phyloP scores from a whole-genome alignment of 257 asterid species.

The Jacaranda mimosifolia region DNA sequence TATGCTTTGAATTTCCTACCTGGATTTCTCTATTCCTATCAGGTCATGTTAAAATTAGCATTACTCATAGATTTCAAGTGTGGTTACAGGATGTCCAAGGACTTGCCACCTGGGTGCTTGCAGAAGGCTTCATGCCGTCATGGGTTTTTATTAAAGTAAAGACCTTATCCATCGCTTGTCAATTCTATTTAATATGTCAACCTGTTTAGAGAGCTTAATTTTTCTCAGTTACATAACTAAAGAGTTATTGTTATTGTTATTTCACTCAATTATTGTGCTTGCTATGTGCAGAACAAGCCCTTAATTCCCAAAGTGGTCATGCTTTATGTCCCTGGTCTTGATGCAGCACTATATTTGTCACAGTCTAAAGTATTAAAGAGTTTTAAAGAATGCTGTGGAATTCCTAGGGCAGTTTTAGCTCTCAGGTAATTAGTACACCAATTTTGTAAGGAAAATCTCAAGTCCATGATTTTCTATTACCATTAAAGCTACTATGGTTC shows the following conservation, averaged over 20 bases:
- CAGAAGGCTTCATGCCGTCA: conserved; percentile 95
- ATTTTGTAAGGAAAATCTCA: not conserved
- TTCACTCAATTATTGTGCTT: conserved; percentile 35
- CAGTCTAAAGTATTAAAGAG: conserved; percentile 75
- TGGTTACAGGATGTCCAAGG: conserved; percentile 86
- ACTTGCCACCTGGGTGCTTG: conserved; percentile 95
- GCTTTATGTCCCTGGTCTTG: conserved; percentile 96
- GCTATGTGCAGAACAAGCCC: conserved; percentile 86
- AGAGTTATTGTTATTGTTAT: conserved; percentile 1
- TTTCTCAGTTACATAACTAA: not conserved
- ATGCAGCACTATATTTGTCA: conserved; percentile 89
- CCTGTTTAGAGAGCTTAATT: not conserved
- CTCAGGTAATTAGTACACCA: conserved; percentile 55
- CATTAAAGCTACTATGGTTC: conserved; percentile 26
- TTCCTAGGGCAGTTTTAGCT: conserved; percentile 91
- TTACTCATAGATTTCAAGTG: conserved; percentile 29
- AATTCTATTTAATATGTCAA: conserved; percentile 8
- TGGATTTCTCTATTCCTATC: not conserved
- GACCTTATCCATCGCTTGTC: conserved; percentile 17
- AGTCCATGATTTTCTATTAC: conserved; percentile 14
- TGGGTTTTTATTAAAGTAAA: conserved; percentile 93
- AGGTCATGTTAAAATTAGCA: conserved; percentile 12
- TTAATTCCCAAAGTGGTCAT: conserved; percentile 89
- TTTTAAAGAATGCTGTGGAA: conserved; percentile 80
- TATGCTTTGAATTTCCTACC: conserved; percentile 36